Conservation (phyloP, 768 basidiomycete species). For the Kockovaella imperatae region DNA sequence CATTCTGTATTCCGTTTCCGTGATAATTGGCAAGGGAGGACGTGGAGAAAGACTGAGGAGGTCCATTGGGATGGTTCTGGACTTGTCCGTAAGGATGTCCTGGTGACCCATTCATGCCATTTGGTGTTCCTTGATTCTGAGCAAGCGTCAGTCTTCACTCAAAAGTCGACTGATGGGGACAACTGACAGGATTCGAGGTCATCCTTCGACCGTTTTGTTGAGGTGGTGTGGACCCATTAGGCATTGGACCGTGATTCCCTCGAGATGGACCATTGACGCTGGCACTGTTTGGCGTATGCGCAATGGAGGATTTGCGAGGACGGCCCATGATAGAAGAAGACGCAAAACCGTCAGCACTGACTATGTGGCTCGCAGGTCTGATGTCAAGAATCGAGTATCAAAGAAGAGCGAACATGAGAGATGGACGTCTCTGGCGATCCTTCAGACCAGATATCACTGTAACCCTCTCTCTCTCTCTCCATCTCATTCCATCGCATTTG, state of each 20-base stretch:
- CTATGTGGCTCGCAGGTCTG: too few species aligned
- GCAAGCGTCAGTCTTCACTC: background rate
- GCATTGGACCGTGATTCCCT: constrained; percentile 1
- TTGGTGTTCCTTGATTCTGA: background rate
- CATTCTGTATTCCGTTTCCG: too few species aligned
- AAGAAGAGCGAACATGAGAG: too few species aligned
- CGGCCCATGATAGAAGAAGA: constrained; percentile 3
- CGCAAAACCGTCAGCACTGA: too few species aligned
- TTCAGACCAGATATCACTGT: too few species aligned
- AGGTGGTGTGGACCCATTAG: constrained; percentile 18
- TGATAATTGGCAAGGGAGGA: background rate
- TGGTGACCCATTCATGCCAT: too few species aligned
- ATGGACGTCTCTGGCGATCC: too few species aligned
- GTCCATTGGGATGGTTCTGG: background rate
- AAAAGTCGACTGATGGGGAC: background rate
- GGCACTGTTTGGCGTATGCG: background rate
- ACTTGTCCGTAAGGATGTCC: background rate
- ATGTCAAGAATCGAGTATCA: too few species aligned
- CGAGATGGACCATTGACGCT: background rate
- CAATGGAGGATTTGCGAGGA: constrained; percentile 3
- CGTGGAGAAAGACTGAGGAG: background rate
- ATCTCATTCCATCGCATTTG: too few species aligned
- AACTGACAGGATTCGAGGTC: constrained; percentile 28
- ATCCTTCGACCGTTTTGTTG: constrained; percentile 27
- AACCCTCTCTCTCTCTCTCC: too few species aligned